Evolutionary conservation across 2,329 filamentous ascomycete species (phyloP).

Genomic region (Fonsecaea nubica): DNA sequence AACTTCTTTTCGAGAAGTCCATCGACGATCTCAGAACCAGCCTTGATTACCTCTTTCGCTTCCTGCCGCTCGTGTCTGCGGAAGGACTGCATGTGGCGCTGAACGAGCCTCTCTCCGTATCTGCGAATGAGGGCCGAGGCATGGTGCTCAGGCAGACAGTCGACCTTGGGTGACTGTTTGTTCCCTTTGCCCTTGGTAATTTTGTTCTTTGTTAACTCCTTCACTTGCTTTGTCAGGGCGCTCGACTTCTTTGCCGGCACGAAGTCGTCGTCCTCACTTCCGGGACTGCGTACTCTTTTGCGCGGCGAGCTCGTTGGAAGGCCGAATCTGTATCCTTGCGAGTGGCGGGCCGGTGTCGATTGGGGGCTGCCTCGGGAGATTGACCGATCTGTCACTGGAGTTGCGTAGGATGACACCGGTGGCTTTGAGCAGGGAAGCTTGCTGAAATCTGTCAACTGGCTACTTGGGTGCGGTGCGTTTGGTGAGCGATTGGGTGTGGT

Average conservation of each 20-base stretch:
- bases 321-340: neutral
- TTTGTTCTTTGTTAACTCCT: neutral
- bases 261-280: neutral
- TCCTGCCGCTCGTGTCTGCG: neutral
- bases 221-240: neutral
- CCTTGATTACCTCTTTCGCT: neutral
- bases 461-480: neutral
- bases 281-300: neutral
- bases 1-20: constrained; percentile 9
- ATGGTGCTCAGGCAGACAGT: neutral
- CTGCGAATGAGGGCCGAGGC: neutral
- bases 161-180: neutral
- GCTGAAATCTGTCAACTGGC: neutral
- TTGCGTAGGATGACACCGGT: neutral
- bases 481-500: neutral
- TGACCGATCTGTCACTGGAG: neutral
- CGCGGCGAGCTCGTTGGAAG: neutral
- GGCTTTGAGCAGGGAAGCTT: neutral
- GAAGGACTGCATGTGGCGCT: constrained; percentile 8
- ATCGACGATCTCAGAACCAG: neutral
- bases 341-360: neutral
- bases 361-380: neutral
- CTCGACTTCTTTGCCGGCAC: neutral
- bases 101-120: constrained; percentile 8
- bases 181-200: neutral